Percentiles rank a stretch among this genome's conserved stretches.
Conservation (phyloP, 2,329 filamentous ascomycete species). For the Fusarium caatingaense region DNA sequence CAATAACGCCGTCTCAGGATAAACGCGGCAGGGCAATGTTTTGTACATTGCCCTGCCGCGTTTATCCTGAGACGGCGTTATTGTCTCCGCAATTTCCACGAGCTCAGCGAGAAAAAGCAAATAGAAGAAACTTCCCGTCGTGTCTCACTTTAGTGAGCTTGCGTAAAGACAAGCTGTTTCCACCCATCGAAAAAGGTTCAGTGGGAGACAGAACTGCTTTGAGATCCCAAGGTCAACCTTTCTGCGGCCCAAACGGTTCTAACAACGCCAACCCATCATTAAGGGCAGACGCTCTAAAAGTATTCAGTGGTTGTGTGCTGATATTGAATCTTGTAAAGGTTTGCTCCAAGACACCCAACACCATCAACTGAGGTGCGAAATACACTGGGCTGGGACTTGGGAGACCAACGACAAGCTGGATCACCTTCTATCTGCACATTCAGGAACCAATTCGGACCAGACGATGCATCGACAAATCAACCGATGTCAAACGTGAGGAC, state of each 20-base stretch:
- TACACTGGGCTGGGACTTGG: slow-evolving; percentile 24
- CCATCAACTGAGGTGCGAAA: slow-evolving; percentile 13
- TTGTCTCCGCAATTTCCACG: slow-evolving; percentile 43
- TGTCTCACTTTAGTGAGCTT: slow-evolving; percentile 41
- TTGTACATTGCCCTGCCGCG: slow-evolving; percentile 32
- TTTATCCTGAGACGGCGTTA: slow-evolving; percentile 31
- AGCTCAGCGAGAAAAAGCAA: slow-evolving; percentile 43
- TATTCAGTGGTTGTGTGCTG: slow-evolving; percentile 32
- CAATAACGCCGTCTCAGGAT: too few relatives aligned
- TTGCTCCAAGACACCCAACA: slow-evolving; percentile 22
- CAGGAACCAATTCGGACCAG: slow-evolving; percentile 33
- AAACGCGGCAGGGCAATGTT: too few relatives aligned
- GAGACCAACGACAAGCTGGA: slow-evolving; percentile 28
- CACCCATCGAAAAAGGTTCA: slow-evolving; percentile 26
- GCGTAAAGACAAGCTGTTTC: slow-evolving; percentile 31
- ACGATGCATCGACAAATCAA: slow-evolving; percentile 43
- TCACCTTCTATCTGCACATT: slow-evolving; percentile 31
- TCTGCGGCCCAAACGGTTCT: slow-evolving; percentile 31
- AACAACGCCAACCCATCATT: slow-evolving; percentile 22
- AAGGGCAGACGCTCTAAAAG: slow-evolving; percentile 23
- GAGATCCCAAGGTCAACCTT: slow-evolving; percentile 25
- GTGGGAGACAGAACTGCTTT: slow-evolving; percentile 30
- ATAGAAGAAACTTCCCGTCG: slow-evolving; percentile 36
- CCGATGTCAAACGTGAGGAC: slow-evolving; percentile 41
- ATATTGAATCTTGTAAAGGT: slow-evolving; percentile 21